A percentile compares a stretch with the other conserved stretches of the same genome.
phyloP scores from a whole-genome alignment of 2,329 filamentous ascomycete genomes.

The Sarocladium oryzae region DNA sequence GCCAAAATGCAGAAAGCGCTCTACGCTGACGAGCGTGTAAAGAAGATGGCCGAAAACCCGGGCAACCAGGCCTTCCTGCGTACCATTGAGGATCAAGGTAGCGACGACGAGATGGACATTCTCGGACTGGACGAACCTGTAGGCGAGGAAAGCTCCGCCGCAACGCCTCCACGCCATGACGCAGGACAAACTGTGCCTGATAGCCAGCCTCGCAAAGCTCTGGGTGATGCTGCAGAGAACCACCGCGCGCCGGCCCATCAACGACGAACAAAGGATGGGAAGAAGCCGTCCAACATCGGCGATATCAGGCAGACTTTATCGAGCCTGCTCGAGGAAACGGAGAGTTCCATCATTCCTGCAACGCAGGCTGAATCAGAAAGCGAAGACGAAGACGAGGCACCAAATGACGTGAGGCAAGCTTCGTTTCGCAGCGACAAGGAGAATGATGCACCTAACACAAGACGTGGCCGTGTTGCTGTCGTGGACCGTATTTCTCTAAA shows the following conservation, averaged over 20 bases:
- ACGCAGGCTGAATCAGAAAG: conserved; percentile 28
- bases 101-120: conserved; percentile 72
- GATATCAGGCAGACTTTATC: conserved; percentile 82
- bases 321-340: conserved; percentile 68
- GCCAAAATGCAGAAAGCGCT: conserved; percentile 87
- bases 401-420: conserved; percentile 5
- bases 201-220: conserved; percentile 41
- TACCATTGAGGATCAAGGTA: conserved; percentile 76
- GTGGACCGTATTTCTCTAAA: conserved; percentile 71
- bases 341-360: conserved; percentile 42
- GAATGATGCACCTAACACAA: conserved; percentile 33
- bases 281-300: conserved; percentile 66
- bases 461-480: conserved; percentile 37
- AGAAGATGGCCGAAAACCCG: conserved; percentile 81
- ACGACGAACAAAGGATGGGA: conserved; percentile 54
- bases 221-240: conserved; percentile 32
- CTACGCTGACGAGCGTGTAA: conserved; percentile 80
- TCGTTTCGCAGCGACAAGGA: conserved; percentile 40
- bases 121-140: conserved; percentile 45
- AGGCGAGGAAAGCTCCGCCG: conserved; percentile 24
- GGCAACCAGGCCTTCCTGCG: conserved; percentile 86
- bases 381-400: conserved; percentile 30
- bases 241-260: conserved; percentile 52
- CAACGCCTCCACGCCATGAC: conserved; percentile 19
- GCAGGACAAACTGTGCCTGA: conserved; percentile 36